These are phyloP conservation scores for Aspergillus quadrilineatus DNA, from an alignment of 2,329 filamentous ascomycete species.

Conservation along the genomic window DNA sequence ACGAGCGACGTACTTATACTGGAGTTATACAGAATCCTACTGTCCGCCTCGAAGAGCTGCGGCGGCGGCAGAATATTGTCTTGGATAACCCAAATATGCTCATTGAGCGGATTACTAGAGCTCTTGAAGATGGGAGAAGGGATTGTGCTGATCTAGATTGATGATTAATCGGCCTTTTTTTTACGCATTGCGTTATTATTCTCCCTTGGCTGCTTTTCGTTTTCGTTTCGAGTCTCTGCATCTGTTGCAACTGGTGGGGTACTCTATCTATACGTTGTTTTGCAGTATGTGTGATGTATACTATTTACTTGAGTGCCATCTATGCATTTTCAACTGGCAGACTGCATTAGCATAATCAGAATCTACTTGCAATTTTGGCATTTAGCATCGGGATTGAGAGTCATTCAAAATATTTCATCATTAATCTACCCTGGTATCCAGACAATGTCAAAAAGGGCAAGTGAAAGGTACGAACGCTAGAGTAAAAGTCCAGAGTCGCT, in stretches of 20 bases:
- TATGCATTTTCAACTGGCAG: background rate
- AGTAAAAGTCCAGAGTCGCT: background rate
- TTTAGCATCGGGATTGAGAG: background rate
- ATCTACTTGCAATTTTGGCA: background rate
- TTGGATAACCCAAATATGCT: constrained; percentile 47
- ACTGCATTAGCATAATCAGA: background rate
- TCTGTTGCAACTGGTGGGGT: background rate
- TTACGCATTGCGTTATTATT: background rate
- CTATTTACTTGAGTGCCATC: background rate
- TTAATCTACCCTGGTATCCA: constrained; percentile 2
- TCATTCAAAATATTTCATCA: constrained; percentile 2
- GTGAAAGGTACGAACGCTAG: background rate
- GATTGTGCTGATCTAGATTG: background rate
- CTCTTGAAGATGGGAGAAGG: background rate
- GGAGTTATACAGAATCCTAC: constrained; percentile 64
- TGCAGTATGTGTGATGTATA: constrained; percentile 6
- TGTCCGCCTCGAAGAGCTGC: constrained; percentile 68
- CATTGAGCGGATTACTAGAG: constrained; percentile 20
- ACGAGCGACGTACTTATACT: constrained; percentile 46
- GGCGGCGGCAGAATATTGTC: constrained; percentile 63
- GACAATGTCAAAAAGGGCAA: background rate
- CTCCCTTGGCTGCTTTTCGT: background rate
- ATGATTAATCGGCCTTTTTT: background rate
- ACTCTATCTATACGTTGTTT: background rate
- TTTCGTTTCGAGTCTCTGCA: background rate